These are phyloP conservation scores for Rhizomucor miehei DNA, from an alignment of 371 early-diverging fungal species.

Conservation along the genomic window DNA sequence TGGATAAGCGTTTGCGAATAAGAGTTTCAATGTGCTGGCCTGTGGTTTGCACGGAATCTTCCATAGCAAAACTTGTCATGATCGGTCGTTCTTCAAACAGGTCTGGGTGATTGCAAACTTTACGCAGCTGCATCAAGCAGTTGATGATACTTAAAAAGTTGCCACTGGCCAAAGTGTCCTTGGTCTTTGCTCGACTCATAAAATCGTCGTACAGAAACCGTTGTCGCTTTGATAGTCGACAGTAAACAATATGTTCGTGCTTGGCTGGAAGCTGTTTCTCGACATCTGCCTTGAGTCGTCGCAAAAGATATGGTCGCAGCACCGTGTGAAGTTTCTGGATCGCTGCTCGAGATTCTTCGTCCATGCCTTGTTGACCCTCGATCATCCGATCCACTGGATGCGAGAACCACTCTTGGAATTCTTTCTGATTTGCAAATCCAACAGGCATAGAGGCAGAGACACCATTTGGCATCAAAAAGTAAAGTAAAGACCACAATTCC, in stretches of 20 bases:
- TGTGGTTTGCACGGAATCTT: constrained; percentile 37
- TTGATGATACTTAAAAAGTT: constrained; percentile 85
- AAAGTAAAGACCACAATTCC: constrained; percentile 94
- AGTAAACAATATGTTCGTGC: constrained; percentile 78
- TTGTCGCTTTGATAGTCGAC: constrained; percentile 77
- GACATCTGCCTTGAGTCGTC: constrained; percentile 82
- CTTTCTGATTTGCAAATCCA: constrained; percentile 80
- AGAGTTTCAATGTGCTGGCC: constrained; percentile 44
- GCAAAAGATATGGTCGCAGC: constrained; percentile 85
- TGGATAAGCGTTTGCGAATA: constrained; percentile 44
- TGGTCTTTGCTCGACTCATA: constrained; percentile 80
- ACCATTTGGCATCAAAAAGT: constrained; percentile 89
- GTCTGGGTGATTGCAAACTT: constrained; percentile 97
- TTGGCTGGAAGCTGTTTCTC: constrained; percentile 87
- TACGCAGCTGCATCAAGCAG: constrained; percentile 94
- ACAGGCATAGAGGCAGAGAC: constrained; percentile 56
- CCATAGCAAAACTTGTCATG: constrained; percentile 73
- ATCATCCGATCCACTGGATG: constrained; percentile 80
- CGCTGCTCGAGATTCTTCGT: constrained; percentile 58
- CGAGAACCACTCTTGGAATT: constrained; percentile 90
- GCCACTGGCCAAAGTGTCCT: constrained; percentile 70
- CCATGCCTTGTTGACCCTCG: constrained; percentile 55
- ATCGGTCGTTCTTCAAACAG: constrained; percentile 91
- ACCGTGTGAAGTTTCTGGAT: constrained; percentile 75
- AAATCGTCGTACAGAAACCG: constrained; percentile 88